Percentiles rank a stretch among this genome's conserved stretches.
Evolutionary conservation across 2,329 filamentous ascomycete genomes (phyloP).

Genomic region (Gyromitra esculenta): DNA sequence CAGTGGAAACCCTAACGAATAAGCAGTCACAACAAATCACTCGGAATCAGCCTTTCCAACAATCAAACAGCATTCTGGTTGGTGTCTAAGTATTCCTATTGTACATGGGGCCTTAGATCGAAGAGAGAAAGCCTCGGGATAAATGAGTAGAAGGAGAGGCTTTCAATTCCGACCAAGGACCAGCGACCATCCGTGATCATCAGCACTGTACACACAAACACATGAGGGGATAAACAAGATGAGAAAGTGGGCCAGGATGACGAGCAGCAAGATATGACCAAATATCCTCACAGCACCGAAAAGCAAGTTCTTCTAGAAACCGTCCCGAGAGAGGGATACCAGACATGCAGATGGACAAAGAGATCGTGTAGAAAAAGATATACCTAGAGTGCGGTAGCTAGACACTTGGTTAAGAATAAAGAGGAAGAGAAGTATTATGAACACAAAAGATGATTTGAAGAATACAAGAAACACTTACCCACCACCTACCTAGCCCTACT

Average conservation of each 20-base stretch:
- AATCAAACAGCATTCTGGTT: background rate
- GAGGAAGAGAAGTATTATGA: slow-evolving; percentile 8
- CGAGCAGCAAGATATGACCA: background rate
- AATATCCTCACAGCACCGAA: slow-evolving; percentile 4
- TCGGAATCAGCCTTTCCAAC: slow-evolving; percentile 1
- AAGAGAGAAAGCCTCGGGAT: background rate
- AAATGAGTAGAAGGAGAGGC: background rate
- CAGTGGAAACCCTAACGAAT: background rate
- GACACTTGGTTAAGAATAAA: slow-evolving; percentile 3
- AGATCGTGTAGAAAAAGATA: background rate
- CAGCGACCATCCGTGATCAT: background rate
- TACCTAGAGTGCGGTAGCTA: background rate
- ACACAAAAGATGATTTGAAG: slow-evolving; percentile 4
- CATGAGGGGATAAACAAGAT: slow-evolving; percentile 1
- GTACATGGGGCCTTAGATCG: background rate
- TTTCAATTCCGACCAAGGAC: background rate
- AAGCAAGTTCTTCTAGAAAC: background rate
- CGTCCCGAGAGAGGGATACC: slow-evolving; percentile 4
- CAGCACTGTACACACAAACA: slow-evolving; percentile 1
- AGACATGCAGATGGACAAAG: background rate
- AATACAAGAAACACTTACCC: slow-evolving; percentile 16
- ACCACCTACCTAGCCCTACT: slow-evolving; percentile 11
- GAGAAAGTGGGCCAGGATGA: background rate
- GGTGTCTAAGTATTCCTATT: background rate
- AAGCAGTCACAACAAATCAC: slow-evolving; percentile 12